Evolutionary conservation across 805 yeast species (phyloP), one percentile per base, ranked within the genome.

Genomic region (Candida peoriensis): DNA sequence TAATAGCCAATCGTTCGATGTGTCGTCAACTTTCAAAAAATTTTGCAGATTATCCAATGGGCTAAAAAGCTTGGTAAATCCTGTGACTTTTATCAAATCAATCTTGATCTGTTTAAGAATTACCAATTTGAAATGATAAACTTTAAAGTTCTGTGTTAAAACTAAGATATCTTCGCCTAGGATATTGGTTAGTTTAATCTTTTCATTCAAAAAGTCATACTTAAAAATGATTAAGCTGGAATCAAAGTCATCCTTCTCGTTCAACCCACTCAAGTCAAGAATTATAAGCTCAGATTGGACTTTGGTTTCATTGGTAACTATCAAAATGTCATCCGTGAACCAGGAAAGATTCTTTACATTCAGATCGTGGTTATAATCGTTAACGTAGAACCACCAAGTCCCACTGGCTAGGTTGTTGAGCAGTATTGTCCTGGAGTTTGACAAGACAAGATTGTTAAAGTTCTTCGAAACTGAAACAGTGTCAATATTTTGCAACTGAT

Each of bases 381-480:
- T 52, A 20, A 41, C 42, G 37, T 52, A 57, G 28, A 44, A 38
- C 34, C 48, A 42, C 61, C 61, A 57, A 17, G 44, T 46, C 13
- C 42, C 42, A 8, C 43, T 43, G 6, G 19, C 18, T 15, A 47
- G 40, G 4, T 54, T 46, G 34, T 55, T 47, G 3, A 55, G 27
- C 28, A 53, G 24, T 11, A 56, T 20, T 4, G 42, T 32, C 8
- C 30, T 39, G 1, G 28, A 28, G 21, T 53, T 55, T 1, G 53
- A 42, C 1, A 55, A 2, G 1, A 57, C 59, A 3, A 55, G 28
- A 26, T 28, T 46, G 16, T 42, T 37, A 9, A 48, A 55, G 37
- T 52, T 50, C 25, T 38, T 34, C 4, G 58, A 51, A 1, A 54
- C 30, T 1, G 56, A 45, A n/a, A 41, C 40, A 25, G 33, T 33